Conservation (phyloP, 345 rosid genomes). For the Citrus sp. region DNA sequence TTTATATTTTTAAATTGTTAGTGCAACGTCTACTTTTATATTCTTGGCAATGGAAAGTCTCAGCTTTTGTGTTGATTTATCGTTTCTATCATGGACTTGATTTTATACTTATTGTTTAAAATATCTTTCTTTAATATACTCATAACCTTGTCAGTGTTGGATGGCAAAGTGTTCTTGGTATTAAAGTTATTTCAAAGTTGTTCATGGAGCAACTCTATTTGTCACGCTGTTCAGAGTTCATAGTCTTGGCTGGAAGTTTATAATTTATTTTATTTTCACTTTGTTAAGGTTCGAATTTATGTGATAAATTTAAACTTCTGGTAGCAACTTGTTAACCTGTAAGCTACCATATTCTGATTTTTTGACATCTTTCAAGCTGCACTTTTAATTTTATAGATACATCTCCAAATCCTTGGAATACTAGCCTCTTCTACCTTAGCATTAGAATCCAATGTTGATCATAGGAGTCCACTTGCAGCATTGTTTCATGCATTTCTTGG, state of each 20-base stretch:
- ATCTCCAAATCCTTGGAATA: not conserved
- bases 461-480: conserved; percentile 1
- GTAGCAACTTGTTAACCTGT: not conserved
- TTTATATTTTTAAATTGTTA: too few relatives aligned
- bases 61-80: not conserved
- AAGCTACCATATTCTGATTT: not conserved
- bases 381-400: not conserved
- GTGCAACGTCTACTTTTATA: not conserved
- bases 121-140: not conserved
- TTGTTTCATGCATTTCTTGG: conserved; percentile 2
- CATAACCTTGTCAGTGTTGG: not conserved
- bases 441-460: not conserved
- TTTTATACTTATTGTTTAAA: not conserved
- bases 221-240: not conserved
- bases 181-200: not conserved
- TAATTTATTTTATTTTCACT: not conserved
- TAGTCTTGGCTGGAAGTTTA: not conserved
- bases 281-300: not conserved
- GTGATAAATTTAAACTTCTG: not conserved
- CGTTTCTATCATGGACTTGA: not conserved
- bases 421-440: not conserved
- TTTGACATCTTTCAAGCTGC: not conserved
- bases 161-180: not conserved
- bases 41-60: not conserved
- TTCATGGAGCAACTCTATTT: not conserved